A percentile compares a stretch with the other conserved stretches of the same genome.
phyloP scores from a whole-genome alignment of 2,329 filamentous ascomycete species.

The Xylariales sp. region DNA sequence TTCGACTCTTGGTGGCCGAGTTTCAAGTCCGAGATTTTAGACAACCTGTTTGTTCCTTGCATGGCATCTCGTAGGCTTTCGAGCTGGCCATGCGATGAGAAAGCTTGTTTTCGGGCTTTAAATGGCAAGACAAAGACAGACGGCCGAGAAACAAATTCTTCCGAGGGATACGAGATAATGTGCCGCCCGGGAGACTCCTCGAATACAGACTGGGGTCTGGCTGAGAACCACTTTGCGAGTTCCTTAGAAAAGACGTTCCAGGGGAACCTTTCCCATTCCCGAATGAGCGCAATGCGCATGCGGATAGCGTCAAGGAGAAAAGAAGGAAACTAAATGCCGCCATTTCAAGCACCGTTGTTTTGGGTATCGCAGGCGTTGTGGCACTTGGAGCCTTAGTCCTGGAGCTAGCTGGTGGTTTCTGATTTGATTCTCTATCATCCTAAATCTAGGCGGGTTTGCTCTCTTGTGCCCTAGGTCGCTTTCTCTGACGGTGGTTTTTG shows the following conservation, averaged over 20 bases:
- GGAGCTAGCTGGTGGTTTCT: not conserved
- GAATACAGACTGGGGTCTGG: conserved; percentile 37
- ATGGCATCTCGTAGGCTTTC: conserved; percentile 22
- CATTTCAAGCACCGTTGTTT: not conserved
- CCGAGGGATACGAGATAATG: conserved; percentile 14
- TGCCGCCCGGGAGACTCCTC: conserved; percentile 30
- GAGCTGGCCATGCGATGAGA: conserved; percentile 29
- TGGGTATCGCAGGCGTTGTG: not conserved
- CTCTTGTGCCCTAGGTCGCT: no score
- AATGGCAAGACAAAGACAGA: conserved; percentile 13
- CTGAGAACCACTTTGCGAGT: conserved; percentile 37
- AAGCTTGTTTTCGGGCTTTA: conserved; percentile 37
- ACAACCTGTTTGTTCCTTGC: conserved; percentile 18
- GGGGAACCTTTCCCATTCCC: conserved; percentile 29
- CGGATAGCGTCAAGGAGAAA: not conserved
- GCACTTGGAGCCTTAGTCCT: no score
- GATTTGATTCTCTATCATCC: no score
- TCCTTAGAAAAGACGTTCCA: conserved; percentile 34
- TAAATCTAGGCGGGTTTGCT: no score
- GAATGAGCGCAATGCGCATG: conserved; percentile 21
- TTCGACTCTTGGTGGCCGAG: conserved; percentile 43
- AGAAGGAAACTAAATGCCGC: not conserved
- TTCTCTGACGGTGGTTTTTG: no score
- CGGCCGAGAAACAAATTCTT: conserved; percentile 29
- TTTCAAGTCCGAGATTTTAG: conserved; percentile 28